A percentile compares a stretch with the other conserved stretches of the same genome.
phyloP scores from a whole-genome alignment of 305 asterid species.

The Plantago lanceolata region DNA sequence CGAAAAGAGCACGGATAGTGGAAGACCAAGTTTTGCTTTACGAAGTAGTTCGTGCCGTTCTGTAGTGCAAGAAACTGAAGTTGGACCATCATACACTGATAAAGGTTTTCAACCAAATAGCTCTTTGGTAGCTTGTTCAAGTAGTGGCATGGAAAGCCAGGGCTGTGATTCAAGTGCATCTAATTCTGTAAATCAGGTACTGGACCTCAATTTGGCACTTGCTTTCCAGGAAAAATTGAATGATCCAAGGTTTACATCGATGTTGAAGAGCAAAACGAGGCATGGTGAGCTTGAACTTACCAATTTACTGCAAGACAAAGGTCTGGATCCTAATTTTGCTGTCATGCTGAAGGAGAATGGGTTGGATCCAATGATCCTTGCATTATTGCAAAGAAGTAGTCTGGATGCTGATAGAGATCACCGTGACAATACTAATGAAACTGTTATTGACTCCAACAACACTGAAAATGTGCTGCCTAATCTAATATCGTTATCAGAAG shows the following conservation, averaged over 20 bases:
- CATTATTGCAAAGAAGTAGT: constrained; percentile 94
- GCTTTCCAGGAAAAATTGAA: constrained; percentile 85
- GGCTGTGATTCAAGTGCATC: constrained; percentile 87
- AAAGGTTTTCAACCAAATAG: constrained; percentile 56
- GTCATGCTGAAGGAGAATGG: constrained; percentile 99
- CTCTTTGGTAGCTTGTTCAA: constrained; percentile 77
- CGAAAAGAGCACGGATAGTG: constrained; percentile 90
- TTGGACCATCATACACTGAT: constrained; percentile 73
- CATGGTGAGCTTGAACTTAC: constrained; percentile 84
- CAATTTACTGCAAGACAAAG: constrained; percentile 85
- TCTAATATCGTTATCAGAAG: constrained; percentile 94
- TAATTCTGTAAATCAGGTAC: constrained; percentile 66
- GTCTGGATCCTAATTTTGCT: constrained; percentile 97
- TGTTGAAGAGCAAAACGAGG: constrained; percentile 72
- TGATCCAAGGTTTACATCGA: constrained; percentile 89
- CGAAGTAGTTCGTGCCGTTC: constrained; percentile 90
- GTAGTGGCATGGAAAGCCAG: constrained; percentile 96
- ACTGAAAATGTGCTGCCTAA: constrained; percentile 61
- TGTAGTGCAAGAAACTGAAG: constrained; percentile 84
- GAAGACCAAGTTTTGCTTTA: constrained; percentile 79
- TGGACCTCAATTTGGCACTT: constrained; percentile 85
- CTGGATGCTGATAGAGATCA: constrained; percentile 99
- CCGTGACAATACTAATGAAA: constrained; percentile 65
- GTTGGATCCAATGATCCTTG: constrained; percentile 95
- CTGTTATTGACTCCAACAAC: constrained; percentile 54